phyloP scores from a whole-genome alignment of 305 asterid genomes.

The Rubia tinctorum region DNA sequence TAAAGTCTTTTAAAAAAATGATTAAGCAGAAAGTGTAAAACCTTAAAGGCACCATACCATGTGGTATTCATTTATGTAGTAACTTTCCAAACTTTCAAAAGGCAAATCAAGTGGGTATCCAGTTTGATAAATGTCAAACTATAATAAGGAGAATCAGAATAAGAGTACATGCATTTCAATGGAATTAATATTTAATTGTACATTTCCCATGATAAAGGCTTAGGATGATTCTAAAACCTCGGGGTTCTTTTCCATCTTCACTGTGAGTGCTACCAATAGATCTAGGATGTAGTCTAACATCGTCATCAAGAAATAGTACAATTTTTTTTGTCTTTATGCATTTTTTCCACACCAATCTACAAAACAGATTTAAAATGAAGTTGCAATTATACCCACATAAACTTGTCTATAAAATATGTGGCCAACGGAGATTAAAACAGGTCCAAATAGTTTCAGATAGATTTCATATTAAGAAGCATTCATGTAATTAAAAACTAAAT shows the following conservation, averaged over 20 bases:
- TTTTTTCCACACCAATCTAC: conserved; percentile 90
- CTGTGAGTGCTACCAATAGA: too few relatives aligned
- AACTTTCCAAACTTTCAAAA: conserved; percentile 97
- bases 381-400: too few relatives aligned
- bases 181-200: background rate
- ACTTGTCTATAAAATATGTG: background rate
- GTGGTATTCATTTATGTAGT: conserved; percentile 98
- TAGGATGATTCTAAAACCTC: background rate
- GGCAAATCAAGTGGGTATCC: conserved; percentile 99
- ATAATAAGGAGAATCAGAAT: conserved; percentile 16
- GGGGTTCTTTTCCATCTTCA: too few relatives aligned
- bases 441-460: background rate
- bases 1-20: background rate
- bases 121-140: conserved; percentile 89
- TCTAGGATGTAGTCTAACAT: too few relatives aligned
- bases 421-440: background rate
- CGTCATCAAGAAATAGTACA: too few relatives aligned
- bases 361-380: conserved; percentile 20
- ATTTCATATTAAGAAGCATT: background rate
- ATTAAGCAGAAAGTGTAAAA: background rate
- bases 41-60: conserved; percentile 51
- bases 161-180: background rate
- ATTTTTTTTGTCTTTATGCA: conserved; percentile 91
- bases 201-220: background rate
- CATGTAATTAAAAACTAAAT: background rate